Base-by-base conservation (phyloP, 2,329 filamentous ascomycete species). In the Dactylellina leptospora region DNA sequence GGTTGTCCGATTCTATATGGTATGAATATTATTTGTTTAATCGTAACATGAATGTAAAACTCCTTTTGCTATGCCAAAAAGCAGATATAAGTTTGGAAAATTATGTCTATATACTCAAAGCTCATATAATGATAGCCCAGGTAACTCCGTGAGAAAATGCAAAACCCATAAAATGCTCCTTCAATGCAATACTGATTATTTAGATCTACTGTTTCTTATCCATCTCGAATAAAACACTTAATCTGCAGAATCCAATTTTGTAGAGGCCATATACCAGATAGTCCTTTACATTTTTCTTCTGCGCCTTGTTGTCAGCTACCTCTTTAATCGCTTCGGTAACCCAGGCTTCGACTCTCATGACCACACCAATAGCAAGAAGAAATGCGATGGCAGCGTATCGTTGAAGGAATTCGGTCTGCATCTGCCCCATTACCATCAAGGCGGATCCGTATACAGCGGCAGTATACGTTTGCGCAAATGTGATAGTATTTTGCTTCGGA, bases 371-470 rank as follows among this genome's bases (percentile, higher is more conserved):
- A 20, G 38, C 13, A 11, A 48, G 11, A 18, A 64, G 22, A 33
- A 64, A 55, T n/a, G 11, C 60, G 9, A 64, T 27, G 2, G 48
- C 50, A 20, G 38, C 60, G 22, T 47, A 55, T 18, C 18, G n/a
- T 16, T 44, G 27, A 3, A 53, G 13, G 11, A 42, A 4, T 3
- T 18, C 33, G 9, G 6, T 53, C 40, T 64, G 23, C 50, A 64
- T 64, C 27, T 64, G 60, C 9, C 60, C 60, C 50, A 64, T 55
- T 20, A 30, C 40, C 16, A 56, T 30, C 38, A 64, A 36, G n/a
- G 60, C 50, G 20, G 60, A 53, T 36, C 60, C 60, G 27, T 64
- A 64, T 28, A 64, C 60, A 5, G 60, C 60, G 6, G 47, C 60
- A 11, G 60, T 64, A 16, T 64, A 64, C 9, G 28, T 64, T 28